These are phyloP conservation scores for Moricandia arvensis DNA, from an alignment of 345 rosid species.

Conservation along the genomic window DNA sequence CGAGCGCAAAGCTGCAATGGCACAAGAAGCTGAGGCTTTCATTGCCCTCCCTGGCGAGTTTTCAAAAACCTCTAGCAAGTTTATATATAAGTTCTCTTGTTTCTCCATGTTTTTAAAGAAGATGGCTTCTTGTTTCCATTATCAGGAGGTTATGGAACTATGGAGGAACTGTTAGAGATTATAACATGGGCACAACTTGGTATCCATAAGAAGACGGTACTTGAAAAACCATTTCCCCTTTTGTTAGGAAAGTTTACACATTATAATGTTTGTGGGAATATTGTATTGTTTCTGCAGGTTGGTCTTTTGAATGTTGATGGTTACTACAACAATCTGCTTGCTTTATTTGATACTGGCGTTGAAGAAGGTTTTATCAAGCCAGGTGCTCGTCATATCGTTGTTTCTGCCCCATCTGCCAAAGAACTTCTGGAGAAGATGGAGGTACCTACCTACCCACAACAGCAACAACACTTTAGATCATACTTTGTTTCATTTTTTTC, in stretches of 20 bases:
- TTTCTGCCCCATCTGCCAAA: slow-evolving; percentile 82
- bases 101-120: neutral
- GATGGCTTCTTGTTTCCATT: slow-evolving; percentile 8
- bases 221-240: neutral
- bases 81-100: neutral
- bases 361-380: slow-evolving; percentile 91
- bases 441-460: neutral
- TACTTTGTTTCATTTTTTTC: neutral
- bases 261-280: neutral
- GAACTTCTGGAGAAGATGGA: slow-evolving; percentile 48
- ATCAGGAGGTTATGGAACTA: slow-evolving; percentile 93
- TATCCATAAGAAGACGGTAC: slow-evolving; percentile 88
- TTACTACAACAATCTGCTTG: slow-evolving; percentile 75
- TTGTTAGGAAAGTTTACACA: neutral
- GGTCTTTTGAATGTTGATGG: slow-evolving; percentile 97
- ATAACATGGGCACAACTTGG: slow-evolving; percentile 98
- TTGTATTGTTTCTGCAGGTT: slow-evolving; percentile 47
- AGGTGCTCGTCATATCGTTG: slow-evolving; percentile 69
- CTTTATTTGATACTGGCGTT: slow-evolving; percentile 85
- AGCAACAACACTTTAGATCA: neutral
- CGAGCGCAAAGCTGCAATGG: slow-evolving; percentile 95
- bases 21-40: slow-evolving; percentile 89
- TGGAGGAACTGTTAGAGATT: slow-evolving; percentile 96
- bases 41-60: slow-evolving; percentile 92
- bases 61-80: slow-evolving; percentile 27